Base-by-base conservation (phyloP, 2,329 filamentous ascomycete genomes). In the Sporothrix inflata region DNA sequence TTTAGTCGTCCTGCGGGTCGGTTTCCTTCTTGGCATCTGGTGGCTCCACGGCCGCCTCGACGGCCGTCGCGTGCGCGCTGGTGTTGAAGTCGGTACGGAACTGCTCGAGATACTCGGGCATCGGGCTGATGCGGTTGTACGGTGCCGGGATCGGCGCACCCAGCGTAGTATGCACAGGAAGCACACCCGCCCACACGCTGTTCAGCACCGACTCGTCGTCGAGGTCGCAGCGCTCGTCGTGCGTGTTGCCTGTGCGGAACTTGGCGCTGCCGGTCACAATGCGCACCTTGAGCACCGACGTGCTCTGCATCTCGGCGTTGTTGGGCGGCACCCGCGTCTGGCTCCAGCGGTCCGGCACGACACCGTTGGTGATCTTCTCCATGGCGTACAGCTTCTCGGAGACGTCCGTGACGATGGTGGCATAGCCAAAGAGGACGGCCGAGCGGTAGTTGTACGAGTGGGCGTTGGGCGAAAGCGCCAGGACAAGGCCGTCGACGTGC, bases 381-480 rank as follows among this genome's bases (percentile, higher is more conserved):
- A 97, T 91, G 8, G 93, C 93, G 82, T 88, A 96, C 5, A 92
- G 79, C 78, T 92, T 92, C 83, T 97, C 94, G 2, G 85, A 87
- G 0, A 82, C 80, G 73, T 91, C 88, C 1, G 88, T 87, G 7
- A 97, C 92, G 1, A 91, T 80, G 9, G 81, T 84, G 0, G 91
- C 94, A 79, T 90, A 88, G 0, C 94, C 94, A 78, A 95, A 94
- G 14, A 96, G 84, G 9, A 94, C 84, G 12, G 92, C 92, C 51
- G 90, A 93, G 74, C 93, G 92, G 83, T 96, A 97, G 84, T 97
- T 95, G 84, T 93, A 94, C 82, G 88, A 92, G 84, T 97, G 93
- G 73, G 88, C 88, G 83, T 93, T 92, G 14, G 93, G 92, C 0
- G 93, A 94, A 16, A 97, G 86, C 24, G 92, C 88, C 42, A 97